Conservation (phyloP, 768 basidiomycete genomes). For the Naematelia encephala region DNA sequence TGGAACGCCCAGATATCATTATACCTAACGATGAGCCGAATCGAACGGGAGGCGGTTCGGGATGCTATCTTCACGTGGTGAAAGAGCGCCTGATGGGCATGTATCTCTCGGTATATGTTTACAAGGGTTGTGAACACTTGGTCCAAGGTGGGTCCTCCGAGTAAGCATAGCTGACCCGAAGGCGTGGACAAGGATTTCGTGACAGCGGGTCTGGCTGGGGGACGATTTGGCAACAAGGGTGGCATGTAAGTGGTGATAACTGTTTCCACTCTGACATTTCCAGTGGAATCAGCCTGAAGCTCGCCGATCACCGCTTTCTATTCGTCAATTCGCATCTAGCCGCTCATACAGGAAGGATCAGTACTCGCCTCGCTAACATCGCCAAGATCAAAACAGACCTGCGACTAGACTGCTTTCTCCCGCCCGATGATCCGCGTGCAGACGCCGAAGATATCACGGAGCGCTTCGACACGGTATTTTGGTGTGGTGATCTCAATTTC, state of each 20-base stretch:
- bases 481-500: slow-evolving; percentile 90
- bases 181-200: slow-evolving; percentile 78
- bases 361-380: slow-evolving; percentile 77
- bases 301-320: slow-evolving; percentile 75
- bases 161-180: slow-evolving; percentile 34
- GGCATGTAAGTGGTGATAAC: slow-evolving; percentile 57
- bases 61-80: slow-evolving; percentile 76
- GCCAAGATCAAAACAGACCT: slow-evolving; percentile 84
- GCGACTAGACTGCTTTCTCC: slow-evolving; percentile 71
- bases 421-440: slow-evolving; percentile 34
- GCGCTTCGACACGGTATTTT: slow-evolving; percentile 81
- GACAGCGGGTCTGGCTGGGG: slow-evolving; percentile 83
- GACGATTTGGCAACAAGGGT: slow-evolving; percentile 87
- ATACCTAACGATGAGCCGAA: slow-evolving; percentile 20
- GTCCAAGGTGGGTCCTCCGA: slow-evolving; percentile 43
- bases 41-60: slow-evolving; percentile 46
- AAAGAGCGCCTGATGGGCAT: slow-evolving; percentile 78
- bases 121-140: slow-evolving; percentile 49
- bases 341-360: slow-evolving; percentile 56
- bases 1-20: slow-evolving; percentile 22
- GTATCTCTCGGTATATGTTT: slow-evolving; percentile 51
- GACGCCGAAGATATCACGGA: slow-evolving; percentile 67
- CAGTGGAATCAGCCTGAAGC: slow-evolving; percentile 73
- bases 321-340: slow-evolving; percentile 91
- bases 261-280: slow-evolving; percentile 2